Evolutionary conservation across 2,329 filamentous ascomycete species (phyloP), one percentile per base, ranked within the genome.

Genomic region (Claviceps capensis): DNA sequence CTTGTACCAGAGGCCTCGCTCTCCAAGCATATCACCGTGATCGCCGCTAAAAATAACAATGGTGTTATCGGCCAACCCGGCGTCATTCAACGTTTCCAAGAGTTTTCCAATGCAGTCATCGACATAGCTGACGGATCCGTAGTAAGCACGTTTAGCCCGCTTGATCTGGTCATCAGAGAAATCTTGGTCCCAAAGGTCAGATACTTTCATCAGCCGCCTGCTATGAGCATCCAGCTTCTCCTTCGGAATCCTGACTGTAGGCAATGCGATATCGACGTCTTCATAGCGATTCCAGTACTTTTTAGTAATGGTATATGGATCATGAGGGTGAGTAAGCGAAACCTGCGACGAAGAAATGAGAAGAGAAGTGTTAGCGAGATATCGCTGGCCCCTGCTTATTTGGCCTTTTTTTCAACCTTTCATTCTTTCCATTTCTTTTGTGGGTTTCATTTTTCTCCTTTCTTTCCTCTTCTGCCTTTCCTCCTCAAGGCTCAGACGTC

Each of bases 221-320:
- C 88, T 93, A 70, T 96, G 90, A 0, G 86, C 72, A 62, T 96
- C 90, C 61, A 88, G 85, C 63, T 94, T 77, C 57, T 91, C 85
- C 62, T 88, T 83, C 34, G 84, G 79, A 53, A 95, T 86, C 52
- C 76, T 76, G 46, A 90, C 82, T 61, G 86, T 82, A 30, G 90
- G 90, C 54, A 95, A 71, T 6, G 84, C 81, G 62, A 96, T 94
- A 51, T 95, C 88, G 14, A 94, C 87, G 56, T 77, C 85, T 63
- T 95, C 86, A 67, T 96, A 96, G 59, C 86, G 67, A 64, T 95
- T 87, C 90, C 90, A 96, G 70, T 88, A 95, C 68, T 95, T 87
- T 64, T 88, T 80, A 58, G 90, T 88, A 66, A 96, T 96, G 53
- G 88, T 91, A 69, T 96, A 96, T 0, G 90, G 90, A 62, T 96